Base-by-base conservation (phyloP, 2,329 filamentous ascomycete species). In the Alternaria burnsii region DNA sequence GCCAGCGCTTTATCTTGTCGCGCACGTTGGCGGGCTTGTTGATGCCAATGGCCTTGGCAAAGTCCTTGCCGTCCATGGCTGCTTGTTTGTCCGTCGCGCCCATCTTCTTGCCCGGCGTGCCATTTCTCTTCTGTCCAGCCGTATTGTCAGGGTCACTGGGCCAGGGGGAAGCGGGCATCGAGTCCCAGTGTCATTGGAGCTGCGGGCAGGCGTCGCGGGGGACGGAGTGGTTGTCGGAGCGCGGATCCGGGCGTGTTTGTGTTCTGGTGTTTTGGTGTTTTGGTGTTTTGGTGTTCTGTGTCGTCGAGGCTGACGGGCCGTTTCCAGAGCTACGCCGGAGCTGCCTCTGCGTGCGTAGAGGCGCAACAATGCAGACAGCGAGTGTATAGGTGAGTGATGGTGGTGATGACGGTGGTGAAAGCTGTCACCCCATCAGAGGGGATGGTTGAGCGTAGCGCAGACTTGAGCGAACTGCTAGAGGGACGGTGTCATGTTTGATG, bases 1-100 rank as follows among this genome's bases (percentile, higher is more conserved):
- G 93, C 93, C 93, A 97, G 78, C 89, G 86, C 69, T 89, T 90
- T 54, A 97, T 91, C 71, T 93, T 89, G 67, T 92, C 90, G 63
- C 87, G 87, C 48, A 96, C 81, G 68, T 84, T 83, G 69, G 79
- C 82, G 52, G 76, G 76, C 66, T 76, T 72, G 70, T 78, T 72
- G 65, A 78, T 78, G 65, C 76, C 76, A 64, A 78, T 78, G 58
- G 76, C 77, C 67, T 78, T 78, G 43, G 76, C 77, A 59, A 79
- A 77, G 62, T 78, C 75, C 59, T 69, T 69, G 57, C 74, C 72
- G 55, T 76, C 76, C 75, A 74, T 76, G 54, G 56, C 69, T 34
- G 61, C 65, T 63, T 72, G 71, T 61, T 67, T 73, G 68, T 70
- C 65, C n/a, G 62, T 58, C 40, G 66, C 62, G 56, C 65, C 65